Conservation (phyloP, 441 rosid genomes). For the Manihot esculenta region DNA sequence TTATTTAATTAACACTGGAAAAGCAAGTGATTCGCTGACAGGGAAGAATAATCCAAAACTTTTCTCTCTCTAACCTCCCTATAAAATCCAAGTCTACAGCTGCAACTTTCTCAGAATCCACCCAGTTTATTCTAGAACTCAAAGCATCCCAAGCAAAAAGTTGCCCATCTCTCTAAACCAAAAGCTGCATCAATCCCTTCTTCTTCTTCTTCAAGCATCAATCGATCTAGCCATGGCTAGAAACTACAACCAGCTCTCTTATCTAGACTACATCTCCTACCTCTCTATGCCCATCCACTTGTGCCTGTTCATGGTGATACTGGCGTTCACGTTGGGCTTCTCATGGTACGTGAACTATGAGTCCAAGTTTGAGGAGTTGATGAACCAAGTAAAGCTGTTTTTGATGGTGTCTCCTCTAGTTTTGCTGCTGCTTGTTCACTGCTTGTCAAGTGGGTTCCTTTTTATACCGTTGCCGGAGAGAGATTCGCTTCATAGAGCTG, state of each 20-base stretch:
- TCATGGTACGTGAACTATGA: slow-evolving; percentile 79
- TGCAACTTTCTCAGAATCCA: not conserved
- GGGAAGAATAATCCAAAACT: no score
- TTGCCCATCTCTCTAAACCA: not conserved
- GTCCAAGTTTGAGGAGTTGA: slow-evolving; percentile 49
- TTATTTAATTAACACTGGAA: no score
- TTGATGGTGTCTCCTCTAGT: slow-evolving; percentile 60
- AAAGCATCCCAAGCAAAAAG: no score
- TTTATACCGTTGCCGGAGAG: slow-evolving; percentile 49
- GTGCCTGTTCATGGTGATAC: slow-evolving; percentile 46
- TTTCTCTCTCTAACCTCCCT: not conserved
- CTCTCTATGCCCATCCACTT: slow-evolving; percentile 55
- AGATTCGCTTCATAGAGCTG: slow-evolving; percentile 69
- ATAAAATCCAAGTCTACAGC: slow-evolving; percentile 5
- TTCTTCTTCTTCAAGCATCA: not conserved
- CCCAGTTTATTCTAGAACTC: slow-evolving; percentile 16
- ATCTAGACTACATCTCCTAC: slow-evolving; percentile 46
- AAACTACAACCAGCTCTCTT: slow-evolving; percentile 37
- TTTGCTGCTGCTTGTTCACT: slow-evolving; percentile 55
- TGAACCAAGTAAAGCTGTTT: slow-evolving; percentile 51
- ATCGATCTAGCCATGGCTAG: slow-evolving; percentile 63
- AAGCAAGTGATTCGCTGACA: no score
- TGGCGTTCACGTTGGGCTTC: slow-evolving; percentile 47
- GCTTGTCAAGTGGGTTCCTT: slow-evolving; percentile 38
- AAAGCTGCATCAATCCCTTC: no score